phyloP scores from a whole-genome alignment of 208 protist genomes.

The Leishmania guyanensis region DNA sequence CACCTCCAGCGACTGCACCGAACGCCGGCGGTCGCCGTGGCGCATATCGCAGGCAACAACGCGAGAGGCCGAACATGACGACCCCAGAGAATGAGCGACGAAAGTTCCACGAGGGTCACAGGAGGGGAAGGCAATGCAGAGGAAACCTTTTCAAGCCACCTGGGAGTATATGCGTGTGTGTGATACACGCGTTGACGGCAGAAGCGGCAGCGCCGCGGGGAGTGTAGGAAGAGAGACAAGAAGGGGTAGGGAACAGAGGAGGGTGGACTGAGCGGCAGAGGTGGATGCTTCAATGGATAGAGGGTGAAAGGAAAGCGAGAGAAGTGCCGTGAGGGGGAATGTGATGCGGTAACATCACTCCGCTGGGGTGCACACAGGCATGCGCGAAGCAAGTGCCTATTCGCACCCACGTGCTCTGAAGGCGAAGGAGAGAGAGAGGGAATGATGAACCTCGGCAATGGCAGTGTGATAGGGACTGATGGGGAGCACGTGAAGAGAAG shows the following conservation, averaged over 20 bases:
- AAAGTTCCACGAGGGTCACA: not conserved
- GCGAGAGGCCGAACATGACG: slow-evolving; percentile 8
- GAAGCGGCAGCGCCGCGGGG: not conserved
- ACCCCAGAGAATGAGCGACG: not conserved
- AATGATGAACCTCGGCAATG: not conserved
- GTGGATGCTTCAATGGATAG: not conserved
- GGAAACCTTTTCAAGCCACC: not conserved
- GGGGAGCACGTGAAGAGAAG: slow-evolving; percentile 7
- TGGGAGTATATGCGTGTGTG: not conserved
- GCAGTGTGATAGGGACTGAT: not conserved
- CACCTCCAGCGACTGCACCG: not conserved
- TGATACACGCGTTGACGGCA: not conserved
- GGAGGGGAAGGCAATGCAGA: not conserved
- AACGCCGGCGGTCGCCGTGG: slow-evolving; percentile 1
- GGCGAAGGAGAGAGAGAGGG: slow-evolving; percentile 1
- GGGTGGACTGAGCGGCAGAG: not conserved
- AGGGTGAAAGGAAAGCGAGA: not conserved
- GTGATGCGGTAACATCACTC: not conserved
- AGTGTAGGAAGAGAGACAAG: not conserved
- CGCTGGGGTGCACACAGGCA: not conserved
- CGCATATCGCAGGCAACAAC: slow-evolving; percentile 5
- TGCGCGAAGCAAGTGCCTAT: no score
- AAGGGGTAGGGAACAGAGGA: not conserved
- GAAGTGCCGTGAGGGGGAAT: not conserved
- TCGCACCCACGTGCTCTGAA: not conserved